Evolutionary conservation across 257 asterid genomes (phyloP).

Genomic region (Cynanchum wilfordii): DNA sequence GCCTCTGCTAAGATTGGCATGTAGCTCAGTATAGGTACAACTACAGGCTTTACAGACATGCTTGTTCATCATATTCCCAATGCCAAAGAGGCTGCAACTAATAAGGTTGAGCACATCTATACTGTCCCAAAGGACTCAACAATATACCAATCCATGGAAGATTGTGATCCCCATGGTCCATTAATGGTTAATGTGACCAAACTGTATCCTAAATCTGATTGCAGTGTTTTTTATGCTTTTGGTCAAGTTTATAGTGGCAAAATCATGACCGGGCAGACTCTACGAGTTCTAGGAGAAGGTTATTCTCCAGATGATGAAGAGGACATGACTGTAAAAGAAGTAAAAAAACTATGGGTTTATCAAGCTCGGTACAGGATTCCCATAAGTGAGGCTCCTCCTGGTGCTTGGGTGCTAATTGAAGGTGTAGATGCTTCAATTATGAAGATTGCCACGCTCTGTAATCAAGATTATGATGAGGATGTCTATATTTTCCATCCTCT

Average conservation of each 20-base stretch:
- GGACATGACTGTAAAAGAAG: conserved; percentile 96
- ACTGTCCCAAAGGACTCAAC: conserved; percentile 79
- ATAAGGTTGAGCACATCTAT: conserved; percentile 81
- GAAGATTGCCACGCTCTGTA: conserved; percentile 98
- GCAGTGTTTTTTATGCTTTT: conserved; percentile 94
- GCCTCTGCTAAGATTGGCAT: conserved; percentile 85
- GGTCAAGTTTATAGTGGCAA: conserved; percentile 97
- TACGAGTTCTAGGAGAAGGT: conserved; percentile 94
- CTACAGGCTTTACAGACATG: conserved; percentile 97
- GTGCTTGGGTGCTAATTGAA: conserved; percentile 98
- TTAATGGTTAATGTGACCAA: conserved; percentile 89
- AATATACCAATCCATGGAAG: conserved; percentile 70
- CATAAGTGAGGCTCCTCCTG: conserved; percentile 90
- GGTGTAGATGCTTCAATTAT: conserved; percentile 99
- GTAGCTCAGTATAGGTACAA: conserved; percentile 90
- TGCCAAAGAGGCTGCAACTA: conserved; percentile 81
- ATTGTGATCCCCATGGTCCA: conserved; percentile 85
- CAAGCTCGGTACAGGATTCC: conserved; percentile 99
- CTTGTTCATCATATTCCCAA: conserved; percentile 94
- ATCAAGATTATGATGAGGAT: conserved; percentile 71
- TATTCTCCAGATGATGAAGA: conserved; percentile 99
- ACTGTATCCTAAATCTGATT: conserved; percentile 88
- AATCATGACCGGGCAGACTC: conserved; percentile 82
- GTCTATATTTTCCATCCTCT: conserved; percentile 86
- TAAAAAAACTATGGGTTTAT: conserved; percentile 90